Percentiles rank a stretch among this genome's conserved stretches.
Conservation (phyloP, 164 flowering plant species). For the Vitis riparia region DNA sequence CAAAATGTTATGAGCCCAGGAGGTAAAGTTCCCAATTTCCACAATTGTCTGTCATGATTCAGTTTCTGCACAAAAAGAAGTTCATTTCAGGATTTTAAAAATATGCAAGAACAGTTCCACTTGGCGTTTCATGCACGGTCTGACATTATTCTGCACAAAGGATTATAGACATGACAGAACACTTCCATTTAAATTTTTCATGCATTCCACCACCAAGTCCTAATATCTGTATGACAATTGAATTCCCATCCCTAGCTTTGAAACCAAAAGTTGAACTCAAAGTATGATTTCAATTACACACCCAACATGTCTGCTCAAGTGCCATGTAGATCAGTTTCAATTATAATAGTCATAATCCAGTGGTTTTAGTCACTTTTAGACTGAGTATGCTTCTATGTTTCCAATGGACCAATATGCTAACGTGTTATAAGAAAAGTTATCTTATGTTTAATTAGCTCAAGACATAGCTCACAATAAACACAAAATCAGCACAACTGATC, state of each 20-base stretch:
- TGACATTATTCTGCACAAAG: no score
- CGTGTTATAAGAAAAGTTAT: neutral
- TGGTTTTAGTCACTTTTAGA: neutral
- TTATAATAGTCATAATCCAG: neutral
- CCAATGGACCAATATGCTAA: neutral
- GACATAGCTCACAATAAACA: neutral
- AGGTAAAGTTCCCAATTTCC: constrained; percentile 82
- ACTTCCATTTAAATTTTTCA: no score
- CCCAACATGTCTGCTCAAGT: no score
- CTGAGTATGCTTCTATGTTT: neutral
- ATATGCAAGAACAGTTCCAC: neutral
- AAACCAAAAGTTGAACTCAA: no score
- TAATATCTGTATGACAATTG: no score
- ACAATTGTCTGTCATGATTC: constrained; percentile 60
- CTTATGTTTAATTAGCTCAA: neutral
- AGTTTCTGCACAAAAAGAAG: constrained; percentile 41
- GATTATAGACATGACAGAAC: no score
- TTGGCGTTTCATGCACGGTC: neutral
- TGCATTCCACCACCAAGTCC: no score
- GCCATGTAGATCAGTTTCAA: no score
- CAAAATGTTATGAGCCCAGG: constrained; percentile 79
- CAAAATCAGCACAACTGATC: neutral
- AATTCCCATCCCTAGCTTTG: no score
- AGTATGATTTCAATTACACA: no score
- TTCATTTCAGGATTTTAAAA: neutral